Evolutionary conservation across 2,329 filamentous ascomycete genomes (phyloP).

Genomic region (Orbilia javanica): DNA sequence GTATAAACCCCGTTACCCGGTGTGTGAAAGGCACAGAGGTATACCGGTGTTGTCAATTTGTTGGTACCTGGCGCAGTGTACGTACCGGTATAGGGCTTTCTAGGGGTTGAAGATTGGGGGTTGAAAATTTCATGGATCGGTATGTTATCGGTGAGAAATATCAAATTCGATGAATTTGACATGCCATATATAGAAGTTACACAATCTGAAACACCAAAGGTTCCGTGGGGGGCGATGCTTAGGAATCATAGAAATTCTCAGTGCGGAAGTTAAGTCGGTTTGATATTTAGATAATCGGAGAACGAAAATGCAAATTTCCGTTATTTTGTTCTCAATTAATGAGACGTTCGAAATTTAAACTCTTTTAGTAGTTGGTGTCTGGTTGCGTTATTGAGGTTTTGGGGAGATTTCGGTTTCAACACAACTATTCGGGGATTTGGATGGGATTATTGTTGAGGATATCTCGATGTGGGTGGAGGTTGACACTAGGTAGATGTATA

Average conservation of each 20-base stretch:
- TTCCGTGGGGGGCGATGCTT: not conserved
- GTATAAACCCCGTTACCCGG: not conserved
- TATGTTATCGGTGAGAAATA: no score
- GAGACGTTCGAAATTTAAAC: not conserved
- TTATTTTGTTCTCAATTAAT: not conserved
- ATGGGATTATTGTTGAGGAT: no score
- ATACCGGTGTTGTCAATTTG: not conserved
- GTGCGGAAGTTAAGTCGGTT: not conserved
- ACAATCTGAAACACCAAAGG: slow-evolving; percentile 4
- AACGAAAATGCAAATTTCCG: not conserved
- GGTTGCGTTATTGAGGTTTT: not conserved
- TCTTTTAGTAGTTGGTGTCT: not conserved
- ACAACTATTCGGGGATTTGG: not conserved
- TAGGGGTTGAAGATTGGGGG: not conserved
- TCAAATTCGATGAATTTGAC: not conserved
- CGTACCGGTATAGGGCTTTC: not conserved
- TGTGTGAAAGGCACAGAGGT: not conserved
- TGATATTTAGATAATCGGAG: not conserved
- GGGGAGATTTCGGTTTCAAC: not conserved
- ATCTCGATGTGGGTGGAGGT: no score
- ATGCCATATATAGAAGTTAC: slow-evolving; percentile 9
- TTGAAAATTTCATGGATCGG: not conserved
- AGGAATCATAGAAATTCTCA: not conserved
- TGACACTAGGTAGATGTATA: no score
- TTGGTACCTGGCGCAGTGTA: not conserved